Conservation (phyloP, 2,329 filamentous ascomycete species). For the Pestalotiopsis sp. region DNA sequence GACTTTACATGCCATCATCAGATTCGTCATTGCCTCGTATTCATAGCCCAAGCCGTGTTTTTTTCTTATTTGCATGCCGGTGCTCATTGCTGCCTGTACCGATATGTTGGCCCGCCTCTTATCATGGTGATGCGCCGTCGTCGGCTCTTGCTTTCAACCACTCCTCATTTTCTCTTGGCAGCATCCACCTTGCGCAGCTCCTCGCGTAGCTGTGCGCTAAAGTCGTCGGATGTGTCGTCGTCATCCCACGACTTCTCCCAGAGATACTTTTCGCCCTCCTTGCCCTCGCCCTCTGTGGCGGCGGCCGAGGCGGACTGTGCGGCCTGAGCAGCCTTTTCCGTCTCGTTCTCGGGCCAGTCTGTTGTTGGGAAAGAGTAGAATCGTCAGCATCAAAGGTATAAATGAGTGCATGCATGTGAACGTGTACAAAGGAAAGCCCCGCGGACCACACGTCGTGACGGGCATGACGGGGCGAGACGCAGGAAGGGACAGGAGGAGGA, state of each 20-base stretch:
- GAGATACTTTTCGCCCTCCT: constrained; percentile 70
- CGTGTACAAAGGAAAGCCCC: neutral
- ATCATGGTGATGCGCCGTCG: neutral
- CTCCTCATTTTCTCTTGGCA: constrained; percentile 54
- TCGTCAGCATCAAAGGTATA: neutral
- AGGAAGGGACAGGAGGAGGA: neutral
- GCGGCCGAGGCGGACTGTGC: constrained; percentile 15
- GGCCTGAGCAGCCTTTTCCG: constrained; percentile 62
- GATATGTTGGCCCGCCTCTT: neutral
- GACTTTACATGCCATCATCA: neutral
- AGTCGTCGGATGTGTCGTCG: constrained; percentile 95
- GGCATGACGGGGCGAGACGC: neutral
- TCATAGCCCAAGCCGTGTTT: neutral
- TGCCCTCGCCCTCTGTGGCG: constrained; percentile 55
- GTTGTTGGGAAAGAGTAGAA: constrained; percentile 14
- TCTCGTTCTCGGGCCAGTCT: constrained; percentile 95
- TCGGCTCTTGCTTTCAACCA: neutral
- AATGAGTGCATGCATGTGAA: neutral
- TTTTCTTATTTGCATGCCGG: neutral
- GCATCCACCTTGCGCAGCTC: constrained; percentile 93
- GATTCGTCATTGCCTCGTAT: neutral
- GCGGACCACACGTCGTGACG: neutral
- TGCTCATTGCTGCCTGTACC: neutral
- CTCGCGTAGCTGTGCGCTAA: constrained; percentile 90
- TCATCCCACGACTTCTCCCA: constrained; percentile 99